Evolutionary conservation across 2,329 filamentous ascomycete genomes (phyloP).

Genomic region (Diaporthe batatas): DNA sequence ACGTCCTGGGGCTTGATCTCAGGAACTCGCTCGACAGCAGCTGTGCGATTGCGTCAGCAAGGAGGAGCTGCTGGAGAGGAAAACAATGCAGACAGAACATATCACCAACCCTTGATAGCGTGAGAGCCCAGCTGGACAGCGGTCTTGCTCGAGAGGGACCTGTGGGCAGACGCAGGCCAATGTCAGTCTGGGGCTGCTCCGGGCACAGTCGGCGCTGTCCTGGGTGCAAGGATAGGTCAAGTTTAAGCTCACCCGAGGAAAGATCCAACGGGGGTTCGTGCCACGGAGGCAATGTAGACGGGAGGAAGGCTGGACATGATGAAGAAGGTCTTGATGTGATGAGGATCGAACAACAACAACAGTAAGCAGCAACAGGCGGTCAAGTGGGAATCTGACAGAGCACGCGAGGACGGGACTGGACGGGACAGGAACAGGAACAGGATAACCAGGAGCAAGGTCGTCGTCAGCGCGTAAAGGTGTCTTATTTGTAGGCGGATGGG

Average conservation of each 20-base stretch:
- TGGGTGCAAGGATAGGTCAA: slow-evolving; percentile 30
- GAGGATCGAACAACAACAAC: slow-evolving; percentile 13
- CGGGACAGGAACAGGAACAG: neutral
- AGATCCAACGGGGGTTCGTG: slow-evolving; percentile 90
- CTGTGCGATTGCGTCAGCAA: slow-evolving; percentile 53
- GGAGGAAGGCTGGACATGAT: slow-evolving; percentile 84
- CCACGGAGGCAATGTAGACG: slow-evolving; percentile 96
- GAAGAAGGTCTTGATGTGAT: slow-evolving; percentile 43
- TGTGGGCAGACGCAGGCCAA: slow-evolving; percentile 54
- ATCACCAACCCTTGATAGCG: slow-evolving; percentile 85
- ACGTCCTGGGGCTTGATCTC: slow-evolving; percentile 90
- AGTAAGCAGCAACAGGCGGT: neutral
- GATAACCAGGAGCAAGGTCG: neutral
- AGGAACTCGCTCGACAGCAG: slow-evolving; percentile 86
- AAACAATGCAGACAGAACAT: neutral
- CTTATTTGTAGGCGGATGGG: slow-evolving; percentile 24
- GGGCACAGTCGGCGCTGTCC: neutral
- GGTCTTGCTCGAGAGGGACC: slow-evolving; percentile 88
- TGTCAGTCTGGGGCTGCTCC: slow-evolving; percentile 42
- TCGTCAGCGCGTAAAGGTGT: slow-evolving; percentile 23
- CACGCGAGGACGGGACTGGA: neutral
- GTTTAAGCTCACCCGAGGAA: slow-evolving; percentile 84
- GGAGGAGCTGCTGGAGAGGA: slow-evolving; percentile 8
- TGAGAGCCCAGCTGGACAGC: slow-evolving; percentile 89
- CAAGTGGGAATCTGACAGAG: slow-evolving; percentile 10